Conservation (phyloP, 257 asterid species). For the Ophiorrhiza pumila region DNA sequence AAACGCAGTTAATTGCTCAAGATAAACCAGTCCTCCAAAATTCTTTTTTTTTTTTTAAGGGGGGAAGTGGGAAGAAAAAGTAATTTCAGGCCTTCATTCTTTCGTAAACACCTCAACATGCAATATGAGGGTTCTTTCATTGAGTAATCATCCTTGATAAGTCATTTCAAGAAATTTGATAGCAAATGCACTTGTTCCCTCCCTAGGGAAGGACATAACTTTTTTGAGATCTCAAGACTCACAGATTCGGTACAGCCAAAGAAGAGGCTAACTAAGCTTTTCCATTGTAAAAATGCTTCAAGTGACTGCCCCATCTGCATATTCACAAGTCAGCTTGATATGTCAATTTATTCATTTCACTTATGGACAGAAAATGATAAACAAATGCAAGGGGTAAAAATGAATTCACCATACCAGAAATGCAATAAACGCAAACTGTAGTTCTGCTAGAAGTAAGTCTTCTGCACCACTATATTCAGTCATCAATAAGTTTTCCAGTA, state of each 20-base stretch:
- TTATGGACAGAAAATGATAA: background rate
- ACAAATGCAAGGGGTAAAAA: background rate
- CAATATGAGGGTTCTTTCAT: background rate
- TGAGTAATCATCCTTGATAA: background rate
- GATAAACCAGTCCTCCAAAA: background rate
- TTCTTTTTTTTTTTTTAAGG: no score
- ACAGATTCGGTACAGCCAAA: slow-evolving; percentile 91
- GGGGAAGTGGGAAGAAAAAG: no score
- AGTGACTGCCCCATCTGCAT: slow-evolving; percentile 98
- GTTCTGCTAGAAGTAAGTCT: slow-evolving; percentile 77
- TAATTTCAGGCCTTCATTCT: background rate
- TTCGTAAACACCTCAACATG: background rate
- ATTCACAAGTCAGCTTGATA: slow-evolving; percentile 22
- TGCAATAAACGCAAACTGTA: slow-evolving; percentile 87
- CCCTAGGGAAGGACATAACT: background rate
- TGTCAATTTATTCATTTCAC: background rate
- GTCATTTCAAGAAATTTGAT: background rate
- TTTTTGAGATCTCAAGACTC: slow-evolving; percentile 30
- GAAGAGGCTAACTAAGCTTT: slow-evolving; percentile 64
- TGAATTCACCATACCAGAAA: slow-evolving; percentile 59
- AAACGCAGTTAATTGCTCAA: background rate
- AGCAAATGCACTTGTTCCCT: background rate
- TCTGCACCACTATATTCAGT: slow-evolving; percentile 70
- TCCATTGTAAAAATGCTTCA: slow-evolving; percentile 94
- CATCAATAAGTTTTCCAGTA: slow-evolving; percentile 64